Percentiles rank a stretch among this genome's conserved stretches.
These are phyloP conservation scores for Curvularia hawaiiensis DNA, from an alignment of 2,329 filamentous ascomycete species.

Conservation along the genomic window DNA sequence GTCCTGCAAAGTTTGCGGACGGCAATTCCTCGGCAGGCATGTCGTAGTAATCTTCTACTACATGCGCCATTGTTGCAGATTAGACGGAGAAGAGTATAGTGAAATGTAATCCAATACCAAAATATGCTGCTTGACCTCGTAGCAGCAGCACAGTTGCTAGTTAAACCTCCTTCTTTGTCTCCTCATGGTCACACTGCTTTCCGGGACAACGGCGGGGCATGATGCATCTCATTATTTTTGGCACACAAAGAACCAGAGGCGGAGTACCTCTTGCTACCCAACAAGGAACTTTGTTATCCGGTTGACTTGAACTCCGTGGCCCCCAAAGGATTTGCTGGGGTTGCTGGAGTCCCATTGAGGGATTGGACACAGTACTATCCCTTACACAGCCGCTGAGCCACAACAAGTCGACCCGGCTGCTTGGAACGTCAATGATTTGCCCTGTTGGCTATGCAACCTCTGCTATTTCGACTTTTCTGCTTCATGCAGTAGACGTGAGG, in stretches of 20 bases:
- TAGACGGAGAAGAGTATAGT: neutral
- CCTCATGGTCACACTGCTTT: constrained; percentile 3
- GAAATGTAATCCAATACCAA: neutral
- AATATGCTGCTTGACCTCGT: neutral
- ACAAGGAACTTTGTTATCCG: neutral
- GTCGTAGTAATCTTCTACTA: constrained; percentile 29
- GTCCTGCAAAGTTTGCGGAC: constrained; percentile 31
- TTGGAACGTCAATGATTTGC: neutral
- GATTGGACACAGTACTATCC: neutral
- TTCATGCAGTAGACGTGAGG: neutral
- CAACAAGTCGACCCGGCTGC: constrained; percentile 2
- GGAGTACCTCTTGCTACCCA: constrained; percentile 1
- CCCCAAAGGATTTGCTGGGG: neutral
- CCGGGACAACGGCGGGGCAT: constrained; percentile 6
- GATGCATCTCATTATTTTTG: constrained; percentile 1
- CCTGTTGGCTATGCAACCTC: neutral
- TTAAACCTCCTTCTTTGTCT: constrained; percentile 9
- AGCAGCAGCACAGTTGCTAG: neutral
- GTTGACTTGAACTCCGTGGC: neutral
- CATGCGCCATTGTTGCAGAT: constrained; percentile 13
- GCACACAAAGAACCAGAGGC: constrained; percentile 15
- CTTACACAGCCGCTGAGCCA: constrained; percentile 7
- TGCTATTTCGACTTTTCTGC: constrained; percentile 5
- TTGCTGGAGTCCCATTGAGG: neutral
- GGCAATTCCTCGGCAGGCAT: constrained; percentile 28